Evolutionary conservation across 129 eudicot species (phyloP), one percentile per base, ranked within the genome.

Genomic region (Chrysanthemum makinoi): DNA sequence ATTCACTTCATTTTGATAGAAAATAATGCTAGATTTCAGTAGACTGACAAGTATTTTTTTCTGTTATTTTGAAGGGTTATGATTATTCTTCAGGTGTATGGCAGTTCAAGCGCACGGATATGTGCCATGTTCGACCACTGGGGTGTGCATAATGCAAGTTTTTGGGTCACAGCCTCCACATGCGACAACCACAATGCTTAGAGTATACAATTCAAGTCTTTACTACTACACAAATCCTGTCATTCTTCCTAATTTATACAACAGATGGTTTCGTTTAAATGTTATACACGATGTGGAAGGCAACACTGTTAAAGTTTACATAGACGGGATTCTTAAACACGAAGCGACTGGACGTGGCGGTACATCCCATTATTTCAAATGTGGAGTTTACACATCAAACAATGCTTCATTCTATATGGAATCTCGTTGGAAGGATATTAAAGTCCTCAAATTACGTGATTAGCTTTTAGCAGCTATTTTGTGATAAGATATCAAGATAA

Each of bases 61-160:
- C 0, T 59, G 0, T 30, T 10, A 12, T 58, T 30, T 68, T 22
- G 19, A 69, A 82, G 86, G 86, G 80, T 18, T 74, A 83, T 44
- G 83, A 70, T 62, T 83, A 78, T 69, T 65, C 81, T 4, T 75
- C 83, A 2, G 81, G 83, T 10, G 78, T 79, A 14, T 83, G 86
- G 83, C 83, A 82, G 75, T 83, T 83, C 24, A 83, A 62, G 86
- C 65, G 0, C 54, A 79, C 0, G 86, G 83, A 53, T 83, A 79
- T 19, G 78, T 83, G 59, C 79, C 79, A 0, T 1, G 47, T 11
- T 61, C 22, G 13, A 78, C 86, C 15, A 24, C 73, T 0, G 86
- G 86, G n/a, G 83, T 75, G 69, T 58, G 78, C 24, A 35, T 83
- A 17, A 83, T 83, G 86, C 83, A 82, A 26, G 70, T 83, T 13